Percentiles rank a stretch among this genome's conserved stretches.
phyloP scores from a whole-genome alignment of 306 rosid genomes.

The Prunus mume region DNA sequence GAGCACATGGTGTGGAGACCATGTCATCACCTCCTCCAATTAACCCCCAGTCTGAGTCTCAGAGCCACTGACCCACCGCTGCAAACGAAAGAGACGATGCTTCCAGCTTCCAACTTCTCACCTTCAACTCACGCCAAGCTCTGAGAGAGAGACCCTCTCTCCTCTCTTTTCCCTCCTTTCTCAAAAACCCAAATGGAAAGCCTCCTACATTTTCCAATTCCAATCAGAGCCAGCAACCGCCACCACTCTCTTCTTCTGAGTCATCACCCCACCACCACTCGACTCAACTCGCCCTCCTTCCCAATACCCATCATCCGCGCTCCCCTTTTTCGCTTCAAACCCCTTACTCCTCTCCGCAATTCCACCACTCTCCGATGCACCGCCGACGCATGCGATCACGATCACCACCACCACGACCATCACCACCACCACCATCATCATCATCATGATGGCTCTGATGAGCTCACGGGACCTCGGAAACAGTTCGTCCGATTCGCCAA shows the following conservation, averaged over 20 bases:
- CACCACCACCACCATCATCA: slow-evolving; percentile 44
- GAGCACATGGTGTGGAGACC: slow-evolving; percentile 47
- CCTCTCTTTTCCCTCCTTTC: background rate
- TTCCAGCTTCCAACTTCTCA: too few relatives aligned
- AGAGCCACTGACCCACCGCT: background rate
- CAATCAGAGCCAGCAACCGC: slow-evolving; percentile 37
- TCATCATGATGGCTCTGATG: slow-evolving; percentile 29
- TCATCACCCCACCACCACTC: slow-evolving; percentile 18
- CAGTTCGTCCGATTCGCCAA: slow-evolving; percentile 65
- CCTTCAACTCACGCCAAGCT: too few relatives aligned
- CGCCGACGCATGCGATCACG: slow-evolving; percentile 28
- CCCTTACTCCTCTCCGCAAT: slow-evolving; percentile 22
- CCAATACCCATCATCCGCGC: slow-evolving; percentile 23
- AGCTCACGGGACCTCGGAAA: slow-evolving; percentile 59
- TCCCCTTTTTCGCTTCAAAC: slow-evolving; percentile 29
- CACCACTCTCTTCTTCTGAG: slow-evolving; percentile 27
- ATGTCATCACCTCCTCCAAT: slow-evolving; percentile 13
- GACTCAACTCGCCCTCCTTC: slow-evolving; percentile 39
- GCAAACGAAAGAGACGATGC: background rate
- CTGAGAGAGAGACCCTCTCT: background rate
- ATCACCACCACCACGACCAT: slow-evolving; percentile 12
- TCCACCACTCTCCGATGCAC: slow-evolving; percentile 37
- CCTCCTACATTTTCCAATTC: slow-evolving; percentile 28
- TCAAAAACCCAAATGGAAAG: slow-evolving; percentile 42
- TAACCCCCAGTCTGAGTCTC: background rate